Evolutionary conservation across 2,329 filamentous ascomycete genomes (phyloP), one percentile per base, ranked within the genome.

Genomic region (Endoconidiophora polonica): DNA sequence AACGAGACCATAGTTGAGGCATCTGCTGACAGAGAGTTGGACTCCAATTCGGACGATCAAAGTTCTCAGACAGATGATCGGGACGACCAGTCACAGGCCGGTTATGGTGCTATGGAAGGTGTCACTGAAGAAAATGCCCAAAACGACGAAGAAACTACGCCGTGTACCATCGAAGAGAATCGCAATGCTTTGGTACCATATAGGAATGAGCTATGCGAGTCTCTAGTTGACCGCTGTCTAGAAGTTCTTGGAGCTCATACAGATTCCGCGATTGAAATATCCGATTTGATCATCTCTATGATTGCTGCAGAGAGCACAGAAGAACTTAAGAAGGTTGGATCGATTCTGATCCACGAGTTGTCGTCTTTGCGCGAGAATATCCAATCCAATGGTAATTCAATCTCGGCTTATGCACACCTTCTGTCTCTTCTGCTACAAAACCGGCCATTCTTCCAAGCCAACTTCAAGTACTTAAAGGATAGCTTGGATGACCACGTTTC

Each of bases 341-440:
- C 81, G 46, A 93, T 87, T 0, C 68, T 98, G 43, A 81, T 88
- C 3, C 81, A 84, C 58, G 93, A 87, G 1, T 68, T 99, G 10
- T 81, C 93, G 57, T 83, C 79, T 4, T 73, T 82, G 48, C 69
- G 71, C 10, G 62, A 69, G 37, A 73, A 79, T 38, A 75, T 79
- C 6, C 76, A 86, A 61, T 78, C 66, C 2, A 73, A 74, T 52
- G 71, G 72, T 3, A 67, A 66, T 54, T 74, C 71, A 53, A 77
- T 98, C 56, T 83, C 87, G 18, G 86, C 91, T 1, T 94, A 93
- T 65, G 87, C 91, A 16, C 90, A 98, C 64, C 72, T 98, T 12
- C 70, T 98, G 9, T 91, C 87, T 3, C 68, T 98, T 37, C 77
- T 96, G 48, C 73, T 96, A 16, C 86, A 94, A 59, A 83, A 94